Base-by-base conservation (phyloP, 306 rosid species). In the Aeschynomene evenia region DNA sequence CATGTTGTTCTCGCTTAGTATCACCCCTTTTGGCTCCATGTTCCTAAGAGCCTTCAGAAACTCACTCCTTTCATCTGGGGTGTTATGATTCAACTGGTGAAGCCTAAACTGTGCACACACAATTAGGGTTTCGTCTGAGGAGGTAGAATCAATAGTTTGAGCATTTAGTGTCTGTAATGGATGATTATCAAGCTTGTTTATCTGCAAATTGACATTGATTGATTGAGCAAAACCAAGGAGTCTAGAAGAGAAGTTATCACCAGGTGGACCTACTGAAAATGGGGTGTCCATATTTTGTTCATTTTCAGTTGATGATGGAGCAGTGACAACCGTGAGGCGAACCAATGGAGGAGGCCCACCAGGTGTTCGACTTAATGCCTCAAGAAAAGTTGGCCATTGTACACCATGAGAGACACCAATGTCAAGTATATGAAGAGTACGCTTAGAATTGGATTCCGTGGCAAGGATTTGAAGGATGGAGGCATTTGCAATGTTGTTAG, bases 391-490 rank as follows among this genome's bases (percentile, higher is more conserved):
- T 5, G 98, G 98, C 98, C 98, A 92, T 77, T 92, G 98, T 22
- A 93, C 82, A 7, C 97, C 90, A 45, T 93, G 97, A 48, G 98
- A 93, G 66, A 90, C 97, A 0, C 98, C 98, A 42, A 93, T 82
- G 78, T 93, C 98, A 61, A 93, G 84, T 77, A 93, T 79, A 70
- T 93, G 97, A 72, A 93, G 91, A 52, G 79, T 63, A 8, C 66
- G 50, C 0, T 84, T 58, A 50, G 45, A 76, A 37, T 79, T 72
- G 1, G 77, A 15, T 29, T 82, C 91, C 69, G 82, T 85, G 2
- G 87, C 54, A 57, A 93, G 90, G 43, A 86, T 72, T 76, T 90
- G 97, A 42, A 93, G 93, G 66, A 93, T 90, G 13, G 90, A 86
- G 64, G 92, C 79, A 76, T 92, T 89, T 46, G 96, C 95, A 14